These are phyloP conservation scores for Kodamaea plutei DNA, from an alignment of 1,139 yeast genomes.

Conservation along the genomic window DNA sequence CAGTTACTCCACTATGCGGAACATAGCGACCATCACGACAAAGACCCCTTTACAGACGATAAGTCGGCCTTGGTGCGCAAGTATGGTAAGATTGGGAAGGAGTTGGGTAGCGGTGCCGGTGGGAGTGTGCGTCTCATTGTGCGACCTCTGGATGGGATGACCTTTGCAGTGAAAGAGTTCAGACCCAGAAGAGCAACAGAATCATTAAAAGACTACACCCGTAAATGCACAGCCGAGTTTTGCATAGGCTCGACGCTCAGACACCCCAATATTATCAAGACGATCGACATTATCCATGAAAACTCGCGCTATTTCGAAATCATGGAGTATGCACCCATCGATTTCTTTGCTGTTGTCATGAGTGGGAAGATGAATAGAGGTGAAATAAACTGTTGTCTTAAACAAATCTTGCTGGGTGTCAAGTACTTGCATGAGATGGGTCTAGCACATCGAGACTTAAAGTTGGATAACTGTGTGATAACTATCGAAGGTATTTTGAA, in stretches of 20 bases:
- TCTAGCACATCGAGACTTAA: slow-evolving; percentile 91
- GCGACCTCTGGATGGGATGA: slow-evolving; percentile 73
- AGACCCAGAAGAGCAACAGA: slow-evolving; percentile 83
- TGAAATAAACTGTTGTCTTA: slow-evolving; percentile 86
- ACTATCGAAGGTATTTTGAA: slow-evolving; percentile 82
- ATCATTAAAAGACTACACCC: slow-evolving; percentile 81
- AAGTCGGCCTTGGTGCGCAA: slow-evolving; percentile 72
- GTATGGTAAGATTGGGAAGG: slow-evolving; percentile 86
- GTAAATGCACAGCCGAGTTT: slow-evolving; percentile 95
- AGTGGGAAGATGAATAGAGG: slow-evolving; percentile 83
- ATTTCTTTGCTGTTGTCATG: slow-evolving; percentile 97
- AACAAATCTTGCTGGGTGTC: slow-evolving; percentile 82
- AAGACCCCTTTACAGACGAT: slow-evolving; percentile 46
- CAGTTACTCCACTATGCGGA: slow-evolving; percentile 42
- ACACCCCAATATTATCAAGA: slow-evolving; percentile 91
- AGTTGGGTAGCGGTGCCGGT: slow-evolving; percentile 96
- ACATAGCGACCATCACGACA: slow-evolving; percentile 19
- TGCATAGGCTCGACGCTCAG: slow-evolving; percentile 95
- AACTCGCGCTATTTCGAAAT: slow-evolving; percentile 85
- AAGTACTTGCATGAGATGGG: slow-evolving; percentile 83
- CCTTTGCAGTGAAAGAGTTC: slow-evolving; percentile 96
- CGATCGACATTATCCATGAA: slow-evolving; percentile 87
- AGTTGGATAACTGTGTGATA: slow-evolving; percentile 91
- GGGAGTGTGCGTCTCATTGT: slow-evolving; percentile 88
- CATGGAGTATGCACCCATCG: slow-evolving; percentile 97